Evolutionary conservation across 805 yeast genomes (phyloP), one percentile per base, ranked within the genome.

Genomic region (Hanseniaspora pseudoguilliermondii): DNA sequence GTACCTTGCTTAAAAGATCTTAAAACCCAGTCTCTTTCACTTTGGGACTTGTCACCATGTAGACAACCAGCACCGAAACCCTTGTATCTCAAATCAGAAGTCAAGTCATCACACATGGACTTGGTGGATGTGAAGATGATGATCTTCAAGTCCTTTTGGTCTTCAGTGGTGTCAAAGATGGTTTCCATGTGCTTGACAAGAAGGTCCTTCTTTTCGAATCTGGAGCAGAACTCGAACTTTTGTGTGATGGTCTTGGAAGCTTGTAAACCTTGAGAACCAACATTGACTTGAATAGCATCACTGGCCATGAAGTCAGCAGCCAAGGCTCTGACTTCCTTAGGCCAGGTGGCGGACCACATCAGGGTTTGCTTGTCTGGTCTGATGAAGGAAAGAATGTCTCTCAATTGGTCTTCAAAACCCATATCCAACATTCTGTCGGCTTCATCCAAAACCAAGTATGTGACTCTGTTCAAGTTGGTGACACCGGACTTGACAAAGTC

Each of bases 321-420:
- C 68, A 93, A 78, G 63, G 82, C 78, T 77, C 91, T 95, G 61
- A 93, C 97, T 72, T 88, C 95, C 79, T 90, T 91, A 66, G 98
- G 98, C 98, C 98, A 93, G 57, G 98, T 93, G 64, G 98, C 98
- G 60, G 97, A 91, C 97, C 97, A 93, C 97, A 93, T 88, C 65
- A 91, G 79, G 59, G 98, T 93, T 77, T 93, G 98, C 79, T 97
- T 89, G 73, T 93, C 98, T 60, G 98, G 98, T 77, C 98, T 86
- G 70, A 93, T 93, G 79, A 91, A 97, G 65, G 84, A 90, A 63
- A 93, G 91, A 72, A 93, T 93, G 75, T 91, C 91, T 79, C 98
- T 84, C 73, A 93, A 93, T 80, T 91, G 97, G 63, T 97, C 97
- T 78, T 93, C 98, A 72, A 93, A 93, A 72, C 98, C 98, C 98